Percentiles rank a stretch among this genome's conserved stretches.
Evolutionary conservation across 2,329 filamentous ascomycete species (phyloP).

Genomic region (Amesomyces nigricolor): DNA sequence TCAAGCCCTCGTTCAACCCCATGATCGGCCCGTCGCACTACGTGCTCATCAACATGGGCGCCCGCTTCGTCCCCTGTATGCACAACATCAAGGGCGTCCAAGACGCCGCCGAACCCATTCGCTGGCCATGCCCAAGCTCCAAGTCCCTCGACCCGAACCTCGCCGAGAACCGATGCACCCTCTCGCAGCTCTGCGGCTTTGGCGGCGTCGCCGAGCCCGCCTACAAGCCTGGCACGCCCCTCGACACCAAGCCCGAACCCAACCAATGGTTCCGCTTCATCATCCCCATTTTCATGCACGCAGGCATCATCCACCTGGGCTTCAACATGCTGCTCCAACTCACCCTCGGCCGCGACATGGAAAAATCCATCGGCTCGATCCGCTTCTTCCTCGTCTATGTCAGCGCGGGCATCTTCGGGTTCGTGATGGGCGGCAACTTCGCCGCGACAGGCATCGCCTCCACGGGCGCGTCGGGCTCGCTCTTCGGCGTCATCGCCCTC

Average conservation of each 20-base stretch:
- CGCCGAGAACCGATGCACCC: conserved; percentile 55
- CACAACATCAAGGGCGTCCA: conserved; percentile 68
- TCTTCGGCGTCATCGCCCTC: conserved; percentile 90
- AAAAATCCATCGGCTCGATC: conserved; percentile 79
- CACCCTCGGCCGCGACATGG: conserved; percentile 87
- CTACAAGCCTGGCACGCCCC: conserved; percentile 43
- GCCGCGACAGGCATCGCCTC: conserved; percentile 76
- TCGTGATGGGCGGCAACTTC: conserved; percentile 91
- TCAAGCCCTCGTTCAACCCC: conserved; percentile 81
- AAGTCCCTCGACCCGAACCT: conserved; percentile 52
- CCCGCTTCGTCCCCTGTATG: conserved; percentile 91
- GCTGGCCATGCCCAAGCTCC: conserved; percentile 77
- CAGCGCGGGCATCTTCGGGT: conserved; percentile 87
- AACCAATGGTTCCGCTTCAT: conserved; percentile 99
- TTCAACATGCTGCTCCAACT: conserved; percentile 93
- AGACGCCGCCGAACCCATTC: conserved; percentile 41
- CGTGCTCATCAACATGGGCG: conserved; percentile 94
- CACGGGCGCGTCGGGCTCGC: conserved; percentile 79
- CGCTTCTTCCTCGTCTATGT: conserved; percentile 89
- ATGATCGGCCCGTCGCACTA: conserved; percentile 94
- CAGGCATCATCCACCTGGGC: conserved; percentile 86
- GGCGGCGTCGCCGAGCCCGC: conserved; percentile 64
- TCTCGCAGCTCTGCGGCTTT: conserved; percentile 81
- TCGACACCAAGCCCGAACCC: conserved; percentile 54
- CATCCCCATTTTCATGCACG: conserved; percentile 89